Conservation (phyloP, 257 asterid species). For the Coffea canephora region DNA sequence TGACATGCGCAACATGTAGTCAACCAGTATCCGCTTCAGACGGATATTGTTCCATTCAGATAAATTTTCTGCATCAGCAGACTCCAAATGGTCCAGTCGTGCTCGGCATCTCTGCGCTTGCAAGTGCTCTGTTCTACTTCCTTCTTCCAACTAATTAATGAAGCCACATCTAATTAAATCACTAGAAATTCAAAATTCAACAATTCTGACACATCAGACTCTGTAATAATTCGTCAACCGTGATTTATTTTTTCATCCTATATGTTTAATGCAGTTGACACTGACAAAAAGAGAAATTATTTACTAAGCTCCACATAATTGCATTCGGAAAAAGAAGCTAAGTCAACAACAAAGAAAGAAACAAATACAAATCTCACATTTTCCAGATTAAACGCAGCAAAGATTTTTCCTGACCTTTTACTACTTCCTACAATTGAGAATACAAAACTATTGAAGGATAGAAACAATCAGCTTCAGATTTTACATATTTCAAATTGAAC, state of each 20-base stretch:
- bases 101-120: conserved; percentile 93
- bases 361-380: background rate
- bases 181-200: background rate
- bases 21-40: conserved; percentile 84
- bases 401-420: background rate
- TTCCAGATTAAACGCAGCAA: background rate
- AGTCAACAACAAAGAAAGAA: background rate
- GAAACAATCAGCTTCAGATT: background rate
- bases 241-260: background rate
- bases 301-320: background rate
- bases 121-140: conserved; percentile 68
- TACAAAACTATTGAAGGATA: background rate
- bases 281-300: background rate
- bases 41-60: conserved; percentile 70
- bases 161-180: conserved; percentile 15
- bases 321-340: background rate
- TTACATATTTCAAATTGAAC: background rate
- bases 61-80: conserved; percentile 66
- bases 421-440: background rate
- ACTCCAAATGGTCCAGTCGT: conserved; percentile 82
- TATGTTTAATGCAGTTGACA: background rate
- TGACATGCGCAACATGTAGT: conserved; percentile 96
- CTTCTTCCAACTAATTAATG: conserved; percentile 81
- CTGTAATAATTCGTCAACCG: background rate
- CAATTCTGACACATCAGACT: background rate